A percentile compares a stretch with the other conserved stretches of the same genome.
phyloP scores from a whole-genome alignment of 129 eudicot species.

The Flaveria brownii region DNA sequence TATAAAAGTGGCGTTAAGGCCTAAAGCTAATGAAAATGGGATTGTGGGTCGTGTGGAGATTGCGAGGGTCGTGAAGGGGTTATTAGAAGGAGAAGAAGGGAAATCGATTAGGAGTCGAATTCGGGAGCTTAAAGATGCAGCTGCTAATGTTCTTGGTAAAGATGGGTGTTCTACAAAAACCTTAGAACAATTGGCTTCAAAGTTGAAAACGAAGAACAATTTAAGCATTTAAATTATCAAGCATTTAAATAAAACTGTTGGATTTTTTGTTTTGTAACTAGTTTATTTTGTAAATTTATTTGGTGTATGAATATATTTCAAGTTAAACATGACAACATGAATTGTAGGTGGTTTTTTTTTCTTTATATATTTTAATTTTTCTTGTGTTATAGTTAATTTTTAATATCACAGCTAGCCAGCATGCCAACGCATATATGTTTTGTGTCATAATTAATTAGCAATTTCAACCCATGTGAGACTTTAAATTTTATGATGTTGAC shows the following conservation, averaged over 20 bases:
- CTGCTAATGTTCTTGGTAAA: constrained; percentile 34
- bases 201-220: constrained; percentile 39
- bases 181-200: constrained; percentile 41
- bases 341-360: too few species aligned
- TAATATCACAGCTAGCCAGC: too few species aligned
- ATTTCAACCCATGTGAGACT: too few species aligned
- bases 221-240: constrained; percentile 10
- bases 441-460: too few species aligned
- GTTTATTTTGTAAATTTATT: neutral
- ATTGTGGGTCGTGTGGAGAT: constrained; percentile 45
- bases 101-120: constrained; percentile 37
- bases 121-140: constrained; percentile 46
- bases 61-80: constrained; percentile 37
- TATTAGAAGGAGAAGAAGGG: constrained; percentile 65
- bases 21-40: constrained; percentile 37
- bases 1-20: constrained; percentile 46
- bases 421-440: too few species aligned
- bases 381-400: too few species aligned
- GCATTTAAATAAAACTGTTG: neutral
- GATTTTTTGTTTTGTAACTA: neutral
- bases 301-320: neutral
- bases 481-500: too few species aligned
- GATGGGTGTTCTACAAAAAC: constrained; percentile 52
- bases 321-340: neutral
- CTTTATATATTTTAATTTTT: too few species aligned